Percentiles rank a stretch among this genome's conserved stretches.
Evolutionary conservation across 768 basidiomycete species (phyloP).

Genomic region (Solioccasus polychromus): DNA sequence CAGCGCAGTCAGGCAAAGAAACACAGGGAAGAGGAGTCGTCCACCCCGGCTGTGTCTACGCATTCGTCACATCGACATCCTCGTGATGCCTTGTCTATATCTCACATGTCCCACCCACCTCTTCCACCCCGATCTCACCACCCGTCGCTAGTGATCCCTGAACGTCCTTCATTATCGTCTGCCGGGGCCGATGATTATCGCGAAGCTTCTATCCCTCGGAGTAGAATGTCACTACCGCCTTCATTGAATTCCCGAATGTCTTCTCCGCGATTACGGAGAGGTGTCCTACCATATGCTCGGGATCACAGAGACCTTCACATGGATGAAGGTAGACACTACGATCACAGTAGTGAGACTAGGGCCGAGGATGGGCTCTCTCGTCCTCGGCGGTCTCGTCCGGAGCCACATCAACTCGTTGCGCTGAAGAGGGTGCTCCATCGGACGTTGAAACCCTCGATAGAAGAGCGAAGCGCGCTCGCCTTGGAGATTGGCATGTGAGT

Average conservation of each 20-base stretch:
- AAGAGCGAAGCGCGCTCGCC: conserved; percentile 72
- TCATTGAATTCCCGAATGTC: conserved; percentile 25
- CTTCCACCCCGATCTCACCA: conserved; percentile 30
- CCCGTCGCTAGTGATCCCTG: conserved; percentile 28
- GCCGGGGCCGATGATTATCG: conserved; percentile 17
- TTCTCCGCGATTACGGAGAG: conserved; percentile 31
- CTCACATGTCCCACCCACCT: conserved; percentile 11
- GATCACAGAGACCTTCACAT: conserved; percentile 24
- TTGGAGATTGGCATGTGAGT: conserved; percentile 75
- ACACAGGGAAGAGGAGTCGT: conserved; percentile 51
- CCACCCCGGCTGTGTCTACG: conserved; percentile 20
- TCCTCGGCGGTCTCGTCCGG: conserved; percentile 72
- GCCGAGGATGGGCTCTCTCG: conserved; percentile 41
- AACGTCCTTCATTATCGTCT: conserved; percentile 11
- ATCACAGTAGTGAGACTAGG: conserved; percentile 19
- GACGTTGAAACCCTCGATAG: conserved; percentile 74
- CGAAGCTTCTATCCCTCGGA: conserved; percentile 21
- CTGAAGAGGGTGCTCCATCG: conserved; percentile 66
- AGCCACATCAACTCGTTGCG: conserved; percentile 73
- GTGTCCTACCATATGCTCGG: conserved; percentile 26
- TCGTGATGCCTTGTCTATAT: conserved; percentile 5
- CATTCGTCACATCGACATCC: conserved; percentile 14
- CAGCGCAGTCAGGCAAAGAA: conserved; percentile 78
- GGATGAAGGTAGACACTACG: conserved; percentile 25
- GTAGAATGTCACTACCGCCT: conserved; percentile 32